phyloP scores from a whole-genome alignment of 768 basidiomycete species.

The Suillus alpinus region DNA sequence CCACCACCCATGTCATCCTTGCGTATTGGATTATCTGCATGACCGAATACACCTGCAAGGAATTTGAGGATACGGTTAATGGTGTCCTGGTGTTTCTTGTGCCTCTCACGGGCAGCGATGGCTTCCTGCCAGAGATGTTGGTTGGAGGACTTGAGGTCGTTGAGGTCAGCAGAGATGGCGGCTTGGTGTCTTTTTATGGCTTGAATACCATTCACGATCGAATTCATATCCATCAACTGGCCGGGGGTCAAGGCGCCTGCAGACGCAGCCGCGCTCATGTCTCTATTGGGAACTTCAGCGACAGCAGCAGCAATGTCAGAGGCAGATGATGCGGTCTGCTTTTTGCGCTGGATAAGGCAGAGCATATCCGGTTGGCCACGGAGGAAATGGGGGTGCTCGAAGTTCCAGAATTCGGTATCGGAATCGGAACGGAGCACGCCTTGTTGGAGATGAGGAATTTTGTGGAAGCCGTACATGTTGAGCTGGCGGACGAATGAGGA shows the following conservation, averaged over 20 bases:
- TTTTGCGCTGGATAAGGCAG: conserved; percentile 86
- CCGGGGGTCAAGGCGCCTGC: conserved; percentile 35
- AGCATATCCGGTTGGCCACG: conserved; percentile 87
- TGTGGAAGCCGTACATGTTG: conserved; percentile 97
- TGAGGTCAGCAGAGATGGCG: conserved; percentile 85
- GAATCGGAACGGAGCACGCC: conserved; percentile 84
- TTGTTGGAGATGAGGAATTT: conserved; percentile 94
- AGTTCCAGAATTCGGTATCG: conserved; percentile 87
- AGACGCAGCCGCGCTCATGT: conserved; percentile 12
- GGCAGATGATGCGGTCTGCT: conserved; percentile 35
- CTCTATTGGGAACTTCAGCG: conserved; percentile 12
- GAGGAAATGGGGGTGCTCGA: conserved; percentile 86
- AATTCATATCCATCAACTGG: conserved; percentile 71
- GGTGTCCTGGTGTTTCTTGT: conserved; percentile 94
- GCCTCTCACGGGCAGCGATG: conserved; percentile 67
- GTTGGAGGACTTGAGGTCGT: conserved; percentile 84
- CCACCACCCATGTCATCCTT: conserved; percentile 31
- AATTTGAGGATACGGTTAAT: conserved; percentile 95
- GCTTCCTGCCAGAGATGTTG: conserved; percentile 93
- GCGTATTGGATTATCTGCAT: conserved; percentile 37
- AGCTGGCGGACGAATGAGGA: conserved; percentile 92
- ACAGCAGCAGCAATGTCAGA: conserved; percentile 30
- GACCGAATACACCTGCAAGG: conserved; percentile 87
- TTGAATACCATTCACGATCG: conserved; percentile 77
- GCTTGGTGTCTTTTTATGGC: conserved; percentile 91